Base-by-base conservation (phyloP, 352 stramenopile genomes). In the Pythium biforme region DNA sequence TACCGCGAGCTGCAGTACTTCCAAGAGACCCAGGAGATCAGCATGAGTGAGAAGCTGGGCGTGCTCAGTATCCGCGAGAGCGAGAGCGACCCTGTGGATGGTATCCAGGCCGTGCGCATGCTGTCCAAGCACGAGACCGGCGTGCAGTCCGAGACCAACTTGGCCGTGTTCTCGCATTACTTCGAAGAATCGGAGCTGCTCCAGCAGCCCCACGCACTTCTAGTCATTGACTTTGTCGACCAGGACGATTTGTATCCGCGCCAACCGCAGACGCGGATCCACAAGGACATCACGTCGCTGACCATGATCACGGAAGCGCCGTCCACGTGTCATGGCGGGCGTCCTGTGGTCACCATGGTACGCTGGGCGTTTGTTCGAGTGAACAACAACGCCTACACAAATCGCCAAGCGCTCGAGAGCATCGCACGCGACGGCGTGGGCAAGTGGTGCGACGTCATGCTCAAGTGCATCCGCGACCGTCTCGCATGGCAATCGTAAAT, bases 231-330 rank as follows among this genome's bases (percentile, higher is more conserved):
- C 53, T 69, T 41, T 11, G 64, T 79, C 14, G 74, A 76, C 19
- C 68, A 67, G 31, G 72, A 82, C 34, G 69, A 82, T 0, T 40
- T 76, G 51, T 68, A 76, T 19, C 66, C 69, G 43, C 77, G 71
- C 47, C 39, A 62, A 20, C 49, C 70, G 0, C 33, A 64, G 23
- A 37, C 68, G 14, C 71, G 70, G 5, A 58, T 82, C 20, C 66
- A 65, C 4, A 66, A 77, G 29, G 74, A 82, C 25, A 57, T 79
- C 20, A 70, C 64, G 11, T 25, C 50, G 12, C 33, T 54, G 15
- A 51, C 45, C 3, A 31, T 64, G 33, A 27, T 64, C 23, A 49
- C 27, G 11, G n/a, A 53, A 29, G 29, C 40, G 10, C 58, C 58
- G 9, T 15, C 12, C 2, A 27, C 43, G 2, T 4, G 12, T 26